Conservation (phyloP, 2,329 filamentous ascomycete species). For the Cordyceps cateniannulata region DNA sequence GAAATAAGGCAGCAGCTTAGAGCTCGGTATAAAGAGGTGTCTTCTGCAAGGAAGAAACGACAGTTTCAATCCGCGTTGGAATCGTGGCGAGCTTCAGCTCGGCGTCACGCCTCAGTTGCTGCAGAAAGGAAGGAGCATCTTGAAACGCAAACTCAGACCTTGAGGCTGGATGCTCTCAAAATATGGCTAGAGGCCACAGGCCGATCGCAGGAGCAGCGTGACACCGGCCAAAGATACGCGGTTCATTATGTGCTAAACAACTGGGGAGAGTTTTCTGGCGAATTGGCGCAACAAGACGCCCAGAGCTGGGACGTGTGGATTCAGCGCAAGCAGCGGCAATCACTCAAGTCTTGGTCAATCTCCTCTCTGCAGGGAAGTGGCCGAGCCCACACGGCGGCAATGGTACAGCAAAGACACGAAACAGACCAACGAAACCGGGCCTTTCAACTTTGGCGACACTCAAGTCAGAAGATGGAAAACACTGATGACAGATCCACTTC, state of each 20-base stretch:
- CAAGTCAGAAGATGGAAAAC: constrained; percentile 12
- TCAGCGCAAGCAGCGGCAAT: constrained; percentile 25
- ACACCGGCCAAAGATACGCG: not conserved
- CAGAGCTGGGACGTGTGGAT: constrained; percentile 28
- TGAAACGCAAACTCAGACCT: not conserved
- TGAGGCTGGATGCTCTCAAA: constrained; percentile 12
- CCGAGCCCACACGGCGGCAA: constrained; percentile 30
- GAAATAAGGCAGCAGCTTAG: constrained; percentile 10
- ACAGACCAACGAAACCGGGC: constrained; percentile 25
- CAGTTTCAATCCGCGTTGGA: constrained; percentile 4
- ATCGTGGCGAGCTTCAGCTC: not conserved
- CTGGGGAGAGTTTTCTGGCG: constrained; percentile 20
- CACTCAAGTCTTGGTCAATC: constrained; percentile 31
- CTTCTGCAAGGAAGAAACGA: constrained; percentile 1
- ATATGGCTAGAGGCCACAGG: constrained; percentile 20
- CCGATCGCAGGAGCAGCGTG: constrained; percentile 13
- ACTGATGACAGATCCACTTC: constrained; percentile 3
- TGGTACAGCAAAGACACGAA: constrained; percentile 26
- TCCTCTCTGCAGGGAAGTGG: constrained; percentile 30
- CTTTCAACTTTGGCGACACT: constrained; percentile 27
- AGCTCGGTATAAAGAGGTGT: constrained; percentile 8
- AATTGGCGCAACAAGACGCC: constrained; percentile 20
- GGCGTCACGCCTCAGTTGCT: not conserved
- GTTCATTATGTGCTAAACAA: constrained; percentile 13
- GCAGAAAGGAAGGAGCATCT: constrained; percentile 10